Evolutionary conservation across 164 flowering plant genomes (phyloP), one percentile per base, ranked within the genome.

Genomic region (Chimonanthus praecox): DNA sequence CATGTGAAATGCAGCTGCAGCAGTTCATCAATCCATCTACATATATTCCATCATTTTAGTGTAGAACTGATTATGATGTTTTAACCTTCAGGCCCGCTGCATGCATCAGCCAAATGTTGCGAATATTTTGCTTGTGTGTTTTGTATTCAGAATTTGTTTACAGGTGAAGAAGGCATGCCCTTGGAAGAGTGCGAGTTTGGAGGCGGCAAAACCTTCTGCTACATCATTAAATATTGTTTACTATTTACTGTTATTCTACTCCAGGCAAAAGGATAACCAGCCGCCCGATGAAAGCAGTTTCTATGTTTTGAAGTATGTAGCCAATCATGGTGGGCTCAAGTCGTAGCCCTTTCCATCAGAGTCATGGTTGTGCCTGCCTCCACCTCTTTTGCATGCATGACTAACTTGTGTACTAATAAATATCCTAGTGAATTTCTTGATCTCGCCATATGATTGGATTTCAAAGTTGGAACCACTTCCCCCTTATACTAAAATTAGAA

Each of bases 111-210:
- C 18, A 67, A 76, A 73, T 72, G 64, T 65, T 21, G 58, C 72
- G 69, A 76, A 75, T 74, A 58, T 77, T 33, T 69, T 75, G 76
- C 66, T 73, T 71, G 71, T 83, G 73, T 80, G 72, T 58, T 74
- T 77, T 78, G 68, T 45, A 45, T 66, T 47, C 46, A 66, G 20
- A 66, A 66, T 6, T 66, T 45, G 15, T 68, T 18, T 68, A 47
- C 70, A 68, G 70, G 54, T 68, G 54, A 68, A 8, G 68, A 63
- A 66, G 48, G 11, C 15, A 66, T 66, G 68, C 33, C 33, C 33
- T 66, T 66, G n/a, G 68, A 45, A 43, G 49, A 66, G 44, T 33
- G 3, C 18, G 16, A 66, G 44, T 48, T 66, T 13, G 48, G 46
- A 66, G 68, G 46, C 33, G 47, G 47, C 68, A 66, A 15, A 45